Base-by-base conservation (phyloP, 163 green algal species). In the Chlamydomonas reinhardtii region DNA sequence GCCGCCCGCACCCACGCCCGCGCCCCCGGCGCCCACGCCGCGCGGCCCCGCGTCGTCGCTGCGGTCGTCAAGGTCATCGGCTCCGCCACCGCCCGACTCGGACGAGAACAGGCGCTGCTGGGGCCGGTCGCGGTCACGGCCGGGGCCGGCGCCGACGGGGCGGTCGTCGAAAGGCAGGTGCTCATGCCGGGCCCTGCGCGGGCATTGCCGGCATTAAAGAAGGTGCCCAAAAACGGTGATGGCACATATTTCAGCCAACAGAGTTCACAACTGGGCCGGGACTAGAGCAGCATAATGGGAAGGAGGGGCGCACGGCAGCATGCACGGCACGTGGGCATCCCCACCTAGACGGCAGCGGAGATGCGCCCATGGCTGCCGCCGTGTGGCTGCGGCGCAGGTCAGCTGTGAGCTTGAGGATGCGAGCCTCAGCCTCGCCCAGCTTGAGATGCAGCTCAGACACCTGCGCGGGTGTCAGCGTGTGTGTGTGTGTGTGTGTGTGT, bases 391-490 rank as follows among this genome's bases (percentile, higher is more conserved):
- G 79, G 22, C 79, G 79, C 68, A 85, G 79, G 32, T 85, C 79
- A 14, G 79, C 52, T 2, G 48, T 34, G 65, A 89, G 61, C 9
- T 52, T 35, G 19, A 89, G 24, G 24, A 86, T 86, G 35, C 65
- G 54, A 2, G 79, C 71, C 74, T 90, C 88, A 6, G 74, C 68
- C 69, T 90, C 82, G 37, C 76, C 84, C 31, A 92, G 79, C 78
- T 80, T 83, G 19, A 90, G 69, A n/a, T 92, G 88, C 74, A 90
- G 76, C 74, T 90, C 88, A 4, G 78, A 86, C 31, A 92, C 88
- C 84, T 90, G 83, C 79, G 65, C 31, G 39, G 5, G 39, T 48
- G 39, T 48, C n/a, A n/a, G n/a, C n/a, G n/a, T n/a, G n/a, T n/a
- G n/a, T n/a, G n/a, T n/a, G n/a, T n/a, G n/a, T n/a, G n/a, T n/a